Conservation (phyloP, 1,139 yeast genomes). For the Kluyveromyces marxianus region DNA sequence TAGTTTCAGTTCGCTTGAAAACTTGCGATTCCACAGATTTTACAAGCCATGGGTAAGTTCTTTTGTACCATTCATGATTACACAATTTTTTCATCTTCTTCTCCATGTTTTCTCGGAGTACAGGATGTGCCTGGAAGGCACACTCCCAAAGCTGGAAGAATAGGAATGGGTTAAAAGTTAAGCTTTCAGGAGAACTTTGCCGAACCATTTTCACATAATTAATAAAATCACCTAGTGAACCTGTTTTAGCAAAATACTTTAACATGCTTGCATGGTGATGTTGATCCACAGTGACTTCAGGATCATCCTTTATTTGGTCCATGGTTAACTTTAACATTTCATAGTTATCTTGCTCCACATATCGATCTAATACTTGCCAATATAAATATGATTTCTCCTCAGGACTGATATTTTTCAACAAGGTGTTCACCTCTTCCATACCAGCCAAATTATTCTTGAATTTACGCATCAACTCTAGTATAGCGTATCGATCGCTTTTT, state of each 20-base stretch:
- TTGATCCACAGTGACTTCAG: slow-evolving; percentile 7
- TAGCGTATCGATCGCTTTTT: slow-evolving; percentile 12
- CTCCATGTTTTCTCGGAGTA: slow-evolving; percentile 14
- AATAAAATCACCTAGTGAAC: slow-evolving; percentile 15
- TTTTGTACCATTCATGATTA: slow-evolving; percentile 11
- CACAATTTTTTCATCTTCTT: slow-evolving; percentile 17
- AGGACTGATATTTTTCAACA: slow-evolving; percentile 4
- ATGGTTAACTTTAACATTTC: slow-evolving; percentile 11
- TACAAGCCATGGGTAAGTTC: slow-evolving; percentile 6
- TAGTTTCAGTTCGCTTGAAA: not conserved
- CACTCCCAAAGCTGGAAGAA: slow-evolving; percentile 16
- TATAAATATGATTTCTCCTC: slow-evolving; percentile 11
- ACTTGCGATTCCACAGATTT: not conserved
- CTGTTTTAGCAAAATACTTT: slow-evolving; percentile 19
- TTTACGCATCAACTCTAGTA: slow-evolving; percentile 9
- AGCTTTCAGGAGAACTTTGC: slow-evolving; percentile 5
- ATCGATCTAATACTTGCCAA: slow-evolving; percentile 12
- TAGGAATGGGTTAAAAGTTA: slow-evolving; percentile 10
- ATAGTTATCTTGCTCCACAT: slow-evolving; percentile 14
- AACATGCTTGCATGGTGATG: slow-evolving; percentile 15
- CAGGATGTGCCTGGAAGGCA: slow-evolving; percentile 17
- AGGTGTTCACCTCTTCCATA: slow-evolving; percentile 4
- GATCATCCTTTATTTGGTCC: slow-evolving; percentile 10
- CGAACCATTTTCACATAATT: slow-evolving; percentile 14
- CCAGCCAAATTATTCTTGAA: not conserved